Base-by-base conservation (phyloP, 2,329 filamentous ascomycete species). In the Aureobasidium sp. region DNA sequence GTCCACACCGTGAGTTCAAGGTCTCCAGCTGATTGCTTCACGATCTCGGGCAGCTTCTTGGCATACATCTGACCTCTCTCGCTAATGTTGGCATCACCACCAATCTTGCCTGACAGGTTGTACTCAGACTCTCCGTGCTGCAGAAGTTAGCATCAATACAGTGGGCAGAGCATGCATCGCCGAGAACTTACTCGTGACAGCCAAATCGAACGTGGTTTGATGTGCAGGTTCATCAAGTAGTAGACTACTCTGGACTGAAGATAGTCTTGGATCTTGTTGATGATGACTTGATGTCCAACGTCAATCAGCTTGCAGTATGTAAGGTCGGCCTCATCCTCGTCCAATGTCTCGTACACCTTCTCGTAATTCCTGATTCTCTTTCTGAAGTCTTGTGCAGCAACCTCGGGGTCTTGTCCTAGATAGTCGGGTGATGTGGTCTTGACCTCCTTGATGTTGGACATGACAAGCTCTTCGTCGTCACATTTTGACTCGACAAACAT, bases 241-340 rank as follows among this genome's bases (percentile, higher is more conserved):
- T 99, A 99, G 49, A 99, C 93, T 48, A 99, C 87, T 62, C 94
- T 87, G 74, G 91, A 96, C 74, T 97, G 94, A 32, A 99, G 81
- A 72, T 99, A 99, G 75, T 99, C 94, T 72, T 91, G 88, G 70
- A 99, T 96, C 72, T 90, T 87, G 77, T 97, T 99, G 82, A 99
- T 97, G 71, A 97, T 94, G 72, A 97, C 92, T 71, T 96, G 91
- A 67, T 90, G 90, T 63, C 94, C 92, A 13, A 97, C 91, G 71
- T 99, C 88, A 81, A 97, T 95, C 72, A 99, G 88, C 77, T 99
- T 97, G 72, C 97, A 88, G 72, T 97, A 99, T 41, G 94, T 96
- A 69, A 94, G 85, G 68, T 93, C 82, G 67, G 84, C 85, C 79
- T 97, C 93, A 65, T 95, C 89, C 67, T 89, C 89, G 67, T 95